These are phyloP conservation scores for Fragaria iinumae DNA, from an alignment of 306 rosid genomes.

Conservation along the genomic window DNA sequence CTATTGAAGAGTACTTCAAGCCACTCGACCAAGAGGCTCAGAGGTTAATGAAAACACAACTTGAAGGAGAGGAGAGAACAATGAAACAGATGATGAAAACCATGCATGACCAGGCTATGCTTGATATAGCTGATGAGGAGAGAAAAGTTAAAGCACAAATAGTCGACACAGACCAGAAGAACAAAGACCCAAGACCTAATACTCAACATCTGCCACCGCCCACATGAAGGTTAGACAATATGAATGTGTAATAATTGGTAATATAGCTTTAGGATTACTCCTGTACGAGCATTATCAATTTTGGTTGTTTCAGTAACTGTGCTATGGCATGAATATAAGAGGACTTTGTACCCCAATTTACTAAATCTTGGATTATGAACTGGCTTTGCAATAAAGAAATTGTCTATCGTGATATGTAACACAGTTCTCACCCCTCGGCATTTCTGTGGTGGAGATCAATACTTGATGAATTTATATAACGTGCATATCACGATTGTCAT, in stretches of 20 bases:
- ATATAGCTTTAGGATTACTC: constrained; percentile 14
- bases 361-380: not conserved
- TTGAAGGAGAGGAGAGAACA: constrained; percentile 67
- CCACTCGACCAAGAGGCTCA: constrained; percentile 85
- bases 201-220: constrained; percentile 32
- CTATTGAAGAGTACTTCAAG: constrained; percentile 84
- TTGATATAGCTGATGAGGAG: constrained; percentile 41
- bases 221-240: constrained; percentile 41
- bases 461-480: not conserved
- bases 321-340: constrained; percentile 10
- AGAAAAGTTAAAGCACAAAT: constrained; percentile 27
- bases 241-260: constrained; percentile 16
- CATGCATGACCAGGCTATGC: constrained; percentile 65
- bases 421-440: not conserved
- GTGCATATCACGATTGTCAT: not conserved
- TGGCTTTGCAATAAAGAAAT: not conserved
- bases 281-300: constrained; percentile 8
- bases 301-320: not conserved
- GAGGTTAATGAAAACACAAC: constrained; percentile 62
- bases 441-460: not conserved
- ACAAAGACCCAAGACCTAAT: constrained; percentile 12
- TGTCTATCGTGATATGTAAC: not conserved
- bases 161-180: constrained; percentile 24
- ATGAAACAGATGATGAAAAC: constrained; percentile 61
- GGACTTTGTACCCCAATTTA: not conserved